These are phyloP conservation scores for Aspergillus puulaauensis DNA, from an alignment of 2,329 filamentous ascomycete species.

Conservation along the genomic window DNA sequence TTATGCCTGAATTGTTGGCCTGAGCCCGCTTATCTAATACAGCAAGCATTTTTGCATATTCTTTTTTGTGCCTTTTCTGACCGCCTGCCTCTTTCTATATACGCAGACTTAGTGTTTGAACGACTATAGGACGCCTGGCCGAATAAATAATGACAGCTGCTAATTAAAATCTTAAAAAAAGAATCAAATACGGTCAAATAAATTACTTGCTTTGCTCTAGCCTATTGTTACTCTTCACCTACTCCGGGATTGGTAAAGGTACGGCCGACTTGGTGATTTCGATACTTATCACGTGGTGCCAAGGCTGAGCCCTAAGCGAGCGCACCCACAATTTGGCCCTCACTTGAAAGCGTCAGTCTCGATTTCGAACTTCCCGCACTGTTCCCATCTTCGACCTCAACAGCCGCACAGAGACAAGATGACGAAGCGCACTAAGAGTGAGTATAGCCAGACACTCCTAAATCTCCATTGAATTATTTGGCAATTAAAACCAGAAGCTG, in stretches of 20 bases:
- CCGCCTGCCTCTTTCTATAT: neutral
- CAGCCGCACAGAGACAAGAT: conserved; percentile 62
- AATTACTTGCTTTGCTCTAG: neutral
- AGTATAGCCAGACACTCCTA: conserved; percentile 13
- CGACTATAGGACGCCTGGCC: neutral
- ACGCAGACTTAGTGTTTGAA: neutral
- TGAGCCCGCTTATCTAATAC: too few species aligned
- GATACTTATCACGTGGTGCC: conserved; percentile 29
- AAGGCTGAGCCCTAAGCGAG: conserved; percentile 41
- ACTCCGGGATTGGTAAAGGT: too few species aligned
- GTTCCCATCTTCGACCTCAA: conserved; percentile 39
- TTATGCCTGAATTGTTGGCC: too few species aligned
- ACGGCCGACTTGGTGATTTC: neutral
- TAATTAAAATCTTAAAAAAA: neutral
- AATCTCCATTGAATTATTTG: neutral
- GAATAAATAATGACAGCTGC: neutral
- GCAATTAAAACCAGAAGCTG: conserved; percentile 21
- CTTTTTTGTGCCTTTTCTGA: neutral
- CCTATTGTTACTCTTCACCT: neutral
- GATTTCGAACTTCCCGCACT: conserved; percentile 33
- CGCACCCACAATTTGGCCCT: conserved; percentile 35
- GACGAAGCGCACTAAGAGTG: conserved; percentile 91
- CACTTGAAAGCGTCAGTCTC: conserved; percentile 34
- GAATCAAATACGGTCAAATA: neutral
- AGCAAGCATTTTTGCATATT: neutral